These are phyloP conservation scores for Parachlorella kessleri DNA, from an alignment of 139 green algal species.

Conservation along the genomic window DNA sequence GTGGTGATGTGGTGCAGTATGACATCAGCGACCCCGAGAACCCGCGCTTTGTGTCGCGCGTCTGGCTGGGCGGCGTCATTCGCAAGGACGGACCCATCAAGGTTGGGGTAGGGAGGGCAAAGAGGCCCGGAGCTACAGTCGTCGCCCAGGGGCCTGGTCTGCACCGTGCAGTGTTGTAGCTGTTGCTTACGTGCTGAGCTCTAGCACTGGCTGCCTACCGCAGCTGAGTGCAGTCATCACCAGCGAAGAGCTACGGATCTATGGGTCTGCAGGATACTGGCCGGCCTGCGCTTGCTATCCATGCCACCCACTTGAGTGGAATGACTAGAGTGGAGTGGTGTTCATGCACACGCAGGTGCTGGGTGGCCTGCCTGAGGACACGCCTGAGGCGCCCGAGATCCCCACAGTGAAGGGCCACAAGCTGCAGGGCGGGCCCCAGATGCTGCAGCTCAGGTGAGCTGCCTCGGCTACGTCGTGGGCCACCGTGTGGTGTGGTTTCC, in stretches of 20 bases:
- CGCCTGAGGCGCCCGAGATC: slow-evolving; percentile 34
- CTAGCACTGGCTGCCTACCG: too few relatives aligned
- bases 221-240: too few relatives aligned
- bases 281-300: too few relatives aligned
- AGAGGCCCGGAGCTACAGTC: not conserved
- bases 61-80: slow-evolving; percentile 78
- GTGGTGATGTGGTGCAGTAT: slow-evolving; percentile 73
- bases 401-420: slow-evolving; percentile 58
- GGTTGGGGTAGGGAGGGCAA: slow-evolving; percentile 36
- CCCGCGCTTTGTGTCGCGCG: slow-evolving; percentile 59
- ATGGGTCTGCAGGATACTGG: too few relatives aligned
- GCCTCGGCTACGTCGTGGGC: not conserved
- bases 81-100: slow-evolving; percentile 60
- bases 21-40: slow-evolving; percentile 78
- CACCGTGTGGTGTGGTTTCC: not conserved
- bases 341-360: slow-evolving; percentile 48
- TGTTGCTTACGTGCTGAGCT: too few relatives aligned
- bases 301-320: not conserved
- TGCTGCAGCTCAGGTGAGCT: slow-evolving; percentile 76
- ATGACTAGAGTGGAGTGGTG: too few relatives aligned
- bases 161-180: not conserved
- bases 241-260: too few relatives aligned
- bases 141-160: not conserved
- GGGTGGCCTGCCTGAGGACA: slow-evolving; percentile 63
- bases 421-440: slow-evolving; percentile 84